phyloP scores from a whole-genome alignment of 805 yeast species.

The Komagataella populi region DNA sequence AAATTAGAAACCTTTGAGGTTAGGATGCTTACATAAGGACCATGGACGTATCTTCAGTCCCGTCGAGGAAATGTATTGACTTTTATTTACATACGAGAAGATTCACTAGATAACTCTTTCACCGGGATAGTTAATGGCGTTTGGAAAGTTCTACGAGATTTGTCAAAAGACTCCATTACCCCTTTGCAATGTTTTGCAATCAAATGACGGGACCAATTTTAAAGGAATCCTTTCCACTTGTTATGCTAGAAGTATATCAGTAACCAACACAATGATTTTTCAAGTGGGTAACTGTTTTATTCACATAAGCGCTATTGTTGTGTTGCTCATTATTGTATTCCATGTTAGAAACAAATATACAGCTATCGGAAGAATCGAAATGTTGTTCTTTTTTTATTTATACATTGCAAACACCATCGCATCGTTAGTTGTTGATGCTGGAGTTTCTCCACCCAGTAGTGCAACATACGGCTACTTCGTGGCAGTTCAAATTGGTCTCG shows the following conservation, averaged over 20 bases:
- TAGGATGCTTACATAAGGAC: neutral
- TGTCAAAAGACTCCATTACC: conserved; percentile 67
- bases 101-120: neutral
- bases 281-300: conserved; percentile 81
- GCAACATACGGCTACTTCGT: conserved; percentile 69
- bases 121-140: conserved; percentile 27
- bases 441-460: conserved; percentile 83
- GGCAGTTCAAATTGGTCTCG: conserved; percentile 62
- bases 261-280: conserved; percentile 87
- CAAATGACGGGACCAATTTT: conserved; percentile 24
- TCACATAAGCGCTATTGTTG: conserved; percentile 59
- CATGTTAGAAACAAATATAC: conserved; percentile 78
- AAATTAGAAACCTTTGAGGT: neutral
- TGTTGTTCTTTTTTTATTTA: conserved; percentile 57
- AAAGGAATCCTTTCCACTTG: conserved; percentile 66
- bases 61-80: neutral
- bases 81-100: neutral
- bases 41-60: neutral
- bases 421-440: conserved; percentile 76
- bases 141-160: conserved; percentile 50
- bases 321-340: conserved; percentile 58
- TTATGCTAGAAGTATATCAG: conserved; percentile 72
- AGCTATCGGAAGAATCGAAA: conserved; percentile 86
- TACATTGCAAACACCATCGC: conserved; percentile 44
- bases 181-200: conserved; percentile 60